Conservation (phyloP, 148 eudicot species). For the Nepenthes mirabilis region DNA sequence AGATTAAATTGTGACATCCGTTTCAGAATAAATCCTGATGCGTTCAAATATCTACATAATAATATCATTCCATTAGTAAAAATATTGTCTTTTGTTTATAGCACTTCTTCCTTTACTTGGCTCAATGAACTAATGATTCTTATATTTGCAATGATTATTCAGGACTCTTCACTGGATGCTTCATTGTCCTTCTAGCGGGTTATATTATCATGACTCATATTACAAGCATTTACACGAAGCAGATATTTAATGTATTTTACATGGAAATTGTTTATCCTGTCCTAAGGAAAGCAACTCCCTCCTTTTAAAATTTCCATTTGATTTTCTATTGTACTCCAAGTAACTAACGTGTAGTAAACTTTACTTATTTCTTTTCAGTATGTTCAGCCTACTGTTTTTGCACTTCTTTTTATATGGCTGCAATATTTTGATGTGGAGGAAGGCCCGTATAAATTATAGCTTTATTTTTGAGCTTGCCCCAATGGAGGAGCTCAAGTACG, state of each 20-base stretch:
- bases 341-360: too few species aligned
- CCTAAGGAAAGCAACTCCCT: constrained; percentile 41
- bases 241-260: constrained; percentile 47
- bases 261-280: constrained; percentile 98
- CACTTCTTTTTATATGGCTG: constrained; percentile 88
- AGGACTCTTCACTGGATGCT: constrained; percentile 84
- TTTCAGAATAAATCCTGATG: too few species aligned
- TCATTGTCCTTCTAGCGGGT: constrained; percentile 65
- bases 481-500: constrained; percentile 67
- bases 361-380: constrained; percentile 34
- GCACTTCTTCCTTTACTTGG: too few species aligned
- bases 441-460: constrained; percentile 67
- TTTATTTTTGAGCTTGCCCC: constrained; percentile 83
- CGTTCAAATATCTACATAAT: too few species aligned
- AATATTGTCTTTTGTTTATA: too few species aligned
- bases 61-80: too few species aligned
- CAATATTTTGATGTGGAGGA: constrained; percentile 93
- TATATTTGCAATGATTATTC: not conserved
- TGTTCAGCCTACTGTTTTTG: constrained; percentile 80
- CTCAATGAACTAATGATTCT: too few species aligned
- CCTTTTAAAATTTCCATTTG: too few species aligned
- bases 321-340: too few species aligned
- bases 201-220: constrained; percentile 81
- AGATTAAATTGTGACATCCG: too few species aligned
- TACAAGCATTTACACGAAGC: constrained; percentile 55